phyloP scores from a whole-genome alignment of 2,329 filamentous ascomycete species.

The Fusarium buharicum region DNA sequence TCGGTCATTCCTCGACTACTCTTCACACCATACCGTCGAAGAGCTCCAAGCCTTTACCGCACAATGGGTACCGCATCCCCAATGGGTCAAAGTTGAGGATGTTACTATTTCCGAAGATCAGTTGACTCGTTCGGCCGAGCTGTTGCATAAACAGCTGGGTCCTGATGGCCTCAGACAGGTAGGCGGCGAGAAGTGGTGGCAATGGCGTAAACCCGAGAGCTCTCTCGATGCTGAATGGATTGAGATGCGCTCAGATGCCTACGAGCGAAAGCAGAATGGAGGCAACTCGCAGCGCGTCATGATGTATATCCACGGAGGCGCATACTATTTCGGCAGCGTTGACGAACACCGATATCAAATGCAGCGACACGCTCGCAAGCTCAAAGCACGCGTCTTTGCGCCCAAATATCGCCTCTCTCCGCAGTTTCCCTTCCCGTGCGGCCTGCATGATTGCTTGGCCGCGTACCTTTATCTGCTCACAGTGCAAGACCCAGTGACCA shows the following conservation, averaged over 20 bases:
- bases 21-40: slow-evolving; percentile 90
- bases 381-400: slow-evolving; percentile 89
- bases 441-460: slow-evolving; percentile 87
- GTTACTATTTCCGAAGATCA: slow-evolving; percentile 72
- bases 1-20: slow-evolving; percentile 84
- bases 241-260: slow-evolving; percentile 83
- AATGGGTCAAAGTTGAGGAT: slow-evolving; percentile 84
- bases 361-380: slow-evolving; percentile 92
- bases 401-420: slow-evolving; percentile 88
- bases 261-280: slow-evolving; percentile 71
- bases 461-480: slow-evolving; percentile 86
- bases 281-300: slow-evolving; percentile 79
- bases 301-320: slow-evolving; percentile 93
- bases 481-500: slow-evolving; percentile 79
- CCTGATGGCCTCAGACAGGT: slow-evolving; percentile 77
- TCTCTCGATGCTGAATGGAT: slow-evolving; percentile 90
- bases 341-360: slow-evolving; percentile 99
- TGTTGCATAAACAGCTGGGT: slow-evolving; percentile 80
- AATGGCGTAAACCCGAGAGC: slow-evolving; percentile 77
- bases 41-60: slow-evolving; percentile 91
- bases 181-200: slow-evolving; percentile 89
- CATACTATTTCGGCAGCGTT: slow-evolving; percentile 94
- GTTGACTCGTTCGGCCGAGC: slow-evolving; percentile 71
- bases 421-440: slow-evolving; percentile 96
- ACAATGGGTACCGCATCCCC: slow-evolving; percentile 90